Base-by-base conservation (phyloP, 176 grass and related monocot genomes). In the Oryza glumipatula region DNA sequence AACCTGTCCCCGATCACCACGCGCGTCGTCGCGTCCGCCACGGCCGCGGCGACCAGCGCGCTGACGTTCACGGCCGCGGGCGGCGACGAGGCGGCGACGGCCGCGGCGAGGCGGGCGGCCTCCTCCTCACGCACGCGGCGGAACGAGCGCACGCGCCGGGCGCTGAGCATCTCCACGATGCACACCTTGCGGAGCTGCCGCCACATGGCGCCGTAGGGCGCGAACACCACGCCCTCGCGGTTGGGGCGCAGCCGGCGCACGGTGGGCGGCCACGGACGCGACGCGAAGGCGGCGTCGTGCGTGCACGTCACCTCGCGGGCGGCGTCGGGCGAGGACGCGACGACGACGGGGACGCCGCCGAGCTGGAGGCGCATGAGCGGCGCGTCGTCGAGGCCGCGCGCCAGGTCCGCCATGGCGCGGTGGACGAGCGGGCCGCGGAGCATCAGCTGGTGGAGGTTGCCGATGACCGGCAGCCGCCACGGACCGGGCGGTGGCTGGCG, bases 361-460 rank as follows among this genome's bases (percentile, higher is more conserved):
- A 88, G 48, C 70, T 77, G 33, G n/a, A 88, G 76, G 30, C 36
- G 23, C 85, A 88, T 58, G 76, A 92, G 63, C 0, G 82, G 76
- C 4, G 82, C 77, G 12, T 88, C 77, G 12, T 88, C 65, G 15
- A 72, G 39, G 32, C 47, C 2, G 47, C 49, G 49, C 13, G 49
- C 49, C 4, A 52, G 49, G 49, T 52, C 49, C 4, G 49, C 14
- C 49, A 92, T 28, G 63, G 70, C 24, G 13, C 44, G 82, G 22
- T 88, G 72, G 5, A 83, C 21, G 7, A 82, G 54, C 14, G 76
- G 68, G 0, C 82, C 81, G 10, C 35, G 48, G 13, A 51, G 54
- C 35, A 65, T 16, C 13, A 92, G 15, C 16, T 92, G 85, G 63
- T 85, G 85, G 30, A 88, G 35, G 86, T 88, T 74, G 23, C 89